Evolutionary conservation across 2,329 filamentous ascomycete species (phyloP).

Genomic region (Penicillium olsonii): DNA sequence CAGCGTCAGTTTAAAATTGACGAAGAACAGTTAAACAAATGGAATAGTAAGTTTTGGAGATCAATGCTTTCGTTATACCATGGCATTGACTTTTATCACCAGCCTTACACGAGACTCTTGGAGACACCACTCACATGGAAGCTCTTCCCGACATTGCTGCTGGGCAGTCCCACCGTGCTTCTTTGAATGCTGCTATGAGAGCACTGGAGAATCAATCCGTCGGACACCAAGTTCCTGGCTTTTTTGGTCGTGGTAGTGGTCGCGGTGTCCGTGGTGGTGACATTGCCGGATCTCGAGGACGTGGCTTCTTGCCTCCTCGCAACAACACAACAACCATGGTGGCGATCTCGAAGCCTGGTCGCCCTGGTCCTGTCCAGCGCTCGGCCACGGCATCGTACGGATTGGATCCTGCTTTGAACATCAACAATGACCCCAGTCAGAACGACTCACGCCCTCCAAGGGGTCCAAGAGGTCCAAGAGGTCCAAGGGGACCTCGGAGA

Average conservation of each 20-base stretch:
- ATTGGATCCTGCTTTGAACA: slow-evolving; percentile 24
- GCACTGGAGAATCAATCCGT: slow-evolving; percentile 18
- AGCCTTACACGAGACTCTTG: slow-evolving; percentile 34
- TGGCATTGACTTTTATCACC: too few relatives aligned
- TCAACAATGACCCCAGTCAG: slow-evolving; percentile 4
- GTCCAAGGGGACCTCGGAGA: too few relatives aligned
- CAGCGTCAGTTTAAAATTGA: not conserved
- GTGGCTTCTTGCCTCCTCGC: not conserved
- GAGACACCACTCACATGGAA: slow-evolving; percentile 33
- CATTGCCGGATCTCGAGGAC: not conserved
- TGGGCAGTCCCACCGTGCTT: slow-evolving; percentile 42
- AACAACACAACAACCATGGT: not conserved
- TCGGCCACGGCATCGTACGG: slow-evolving; percentile 1
- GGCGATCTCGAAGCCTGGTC: slow-evolving; percentile 3
- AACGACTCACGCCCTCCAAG: not conserved
- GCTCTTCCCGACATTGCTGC: slow-evolving; percentile 34
- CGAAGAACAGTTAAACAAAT: not conserved
- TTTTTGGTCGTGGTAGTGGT: not conserved
- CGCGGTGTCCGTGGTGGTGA: not conserved
- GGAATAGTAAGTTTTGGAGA: not conserved
- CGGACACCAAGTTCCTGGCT: too few relatives aligned
- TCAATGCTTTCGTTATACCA: too few relatives aligned
- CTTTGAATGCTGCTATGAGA: slow-evolving; percentile 25
- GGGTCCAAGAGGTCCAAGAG: too few relatives aligned
- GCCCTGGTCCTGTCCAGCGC: not conserved